Base-by-base conservation (phyloP, 768 basidiomycete genomes). In the Lactarius indigo region DNA sequence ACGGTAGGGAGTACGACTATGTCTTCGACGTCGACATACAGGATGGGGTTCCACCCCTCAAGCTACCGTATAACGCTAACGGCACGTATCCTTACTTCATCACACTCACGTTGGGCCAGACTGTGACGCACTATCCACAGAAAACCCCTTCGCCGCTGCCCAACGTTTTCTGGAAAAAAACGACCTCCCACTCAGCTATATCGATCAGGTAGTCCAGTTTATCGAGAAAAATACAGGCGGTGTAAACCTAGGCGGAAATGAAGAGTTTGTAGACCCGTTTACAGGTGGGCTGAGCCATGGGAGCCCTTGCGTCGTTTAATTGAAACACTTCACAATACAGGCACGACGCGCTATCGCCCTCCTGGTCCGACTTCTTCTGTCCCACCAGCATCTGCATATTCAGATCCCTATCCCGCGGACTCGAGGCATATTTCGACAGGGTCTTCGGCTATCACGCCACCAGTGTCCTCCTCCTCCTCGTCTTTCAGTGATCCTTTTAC, bases 11-110 rank as follows among this genome's bases (percentile, higher is more conserved):
- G 78, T 99, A 96, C 74, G 97, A 99, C 78, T 97, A 97, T 73
- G 96, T 99, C n/a, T 98, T 98, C 73, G 96, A 97, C 73, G 96
- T 99, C 41, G 97, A 98, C 73, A 89, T 98, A 31, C 84, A 93
- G 73, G 96, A 97, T 66, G 96, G 95, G 2, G 87, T 86, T 18
- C 96, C 96, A 13, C 89, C 96, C 8, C 80, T 98, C 69, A 98
- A 98, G 74, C 82, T 99, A 26, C 96, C 96, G 0, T 98, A 92
- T 76, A 98, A 98, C 75, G 87, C 85, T 30, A 84, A 86, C 55
- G 96, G 95, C 92, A 84, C 75, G 44, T 47, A 42, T 52, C 18
- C 1, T 59, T 37, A 28, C 65, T 52, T 58, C 23, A 4, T 42
- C 37, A n/a, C 65, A n/a, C 65, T 13, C 37, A 10, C 39, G 9